Conservation (phyloP, 2,329 filamentous ascomycete species). For the Tolypocladium guangdongense region DNA sequence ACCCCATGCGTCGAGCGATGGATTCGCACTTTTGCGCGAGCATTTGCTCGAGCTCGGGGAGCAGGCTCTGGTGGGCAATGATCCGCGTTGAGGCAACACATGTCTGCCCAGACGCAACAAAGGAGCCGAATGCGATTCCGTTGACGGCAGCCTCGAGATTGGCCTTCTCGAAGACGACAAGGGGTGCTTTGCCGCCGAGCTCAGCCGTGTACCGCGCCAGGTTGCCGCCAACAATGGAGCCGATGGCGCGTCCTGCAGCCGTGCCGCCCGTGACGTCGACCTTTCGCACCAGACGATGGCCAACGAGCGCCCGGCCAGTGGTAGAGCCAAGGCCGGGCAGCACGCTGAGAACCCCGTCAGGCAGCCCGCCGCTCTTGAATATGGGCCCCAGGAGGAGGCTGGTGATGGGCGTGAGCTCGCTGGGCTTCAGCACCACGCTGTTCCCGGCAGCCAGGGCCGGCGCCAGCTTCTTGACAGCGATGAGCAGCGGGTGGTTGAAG, state of each 20-base stretch:
- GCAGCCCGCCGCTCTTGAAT: conserved; percentile 56
- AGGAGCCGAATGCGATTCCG: conserved; percentile 52
- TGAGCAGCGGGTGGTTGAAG: conserved; percentile 48
- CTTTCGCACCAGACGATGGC: conserved; percentile 46
- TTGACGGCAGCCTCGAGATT: conserved; percentile 57
- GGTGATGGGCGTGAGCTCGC: conserved; percentile 51
- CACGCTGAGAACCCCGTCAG: conserved; percentile 58
- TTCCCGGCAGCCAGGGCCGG: conserved; percentile 50
- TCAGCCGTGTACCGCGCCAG: conserved; percentile 61
- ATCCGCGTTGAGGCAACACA: conserved; percentile 64
- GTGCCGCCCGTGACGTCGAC: conserved; percentile 71
- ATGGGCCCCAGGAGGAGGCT: conserved; percentile 49
- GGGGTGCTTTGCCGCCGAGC: conserved; percentile 60
- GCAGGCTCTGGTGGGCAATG: conserved; percentile 58
- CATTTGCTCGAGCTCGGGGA: conserved; percentile 50
- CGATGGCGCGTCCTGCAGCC: conserved; percentile 55
- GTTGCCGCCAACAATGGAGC: conserved; percentile 53
- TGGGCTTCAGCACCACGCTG: conserved; percentile 49
- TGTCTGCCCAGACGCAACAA: conserved; percentile 44
- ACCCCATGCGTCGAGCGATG: conserved; percentile 42
- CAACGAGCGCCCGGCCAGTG: conserved; percentile 42
- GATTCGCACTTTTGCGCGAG: conserved; percentile 54
- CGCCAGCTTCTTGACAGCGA: conserved; percentile 48
- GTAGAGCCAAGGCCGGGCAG: conserved; percentile 41
- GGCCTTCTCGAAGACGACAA: conserved; percentile 56